phyloP scores from a whole-genome alignment of 169 alveolate genomes.

The Eimeria falciformis region DNA sequence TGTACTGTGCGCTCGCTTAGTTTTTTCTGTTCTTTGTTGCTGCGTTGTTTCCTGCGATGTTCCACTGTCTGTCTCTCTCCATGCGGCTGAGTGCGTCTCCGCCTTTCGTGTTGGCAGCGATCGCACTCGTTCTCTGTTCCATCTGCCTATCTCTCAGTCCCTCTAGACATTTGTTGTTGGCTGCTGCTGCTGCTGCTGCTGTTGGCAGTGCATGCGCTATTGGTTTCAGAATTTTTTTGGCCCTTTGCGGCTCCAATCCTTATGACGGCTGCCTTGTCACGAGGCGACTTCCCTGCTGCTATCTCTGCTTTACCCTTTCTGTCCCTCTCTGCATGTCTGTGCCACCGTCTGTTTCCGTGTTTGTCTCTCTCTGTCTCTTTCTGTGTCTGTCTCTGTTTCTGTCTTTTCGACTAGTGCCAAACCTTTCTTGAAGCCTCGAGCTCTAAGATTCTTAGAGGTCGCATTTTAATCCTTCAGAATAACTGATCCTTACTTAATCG shows the following conservation, averaged over 20 bases:
- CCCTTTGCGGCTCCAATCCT: conserved; percentile 86
- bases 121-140: not conserved
- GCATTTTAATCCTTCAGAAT: too few species aligned
- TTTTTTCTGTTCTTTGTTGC: not conserved
- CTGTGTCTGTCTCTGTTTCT: too few species aligned
- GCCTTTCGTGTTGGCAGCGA: not conserved
- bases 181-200: conserved; percentile 21
- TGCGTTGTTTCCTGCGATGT: not conserved
- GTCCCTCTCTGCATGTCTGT: too few species aligned
- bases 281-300: too few species aligned
- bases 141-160: not conserved
- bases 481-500: too few species aligned
- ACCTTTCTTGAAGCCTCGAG: too few species aligned
- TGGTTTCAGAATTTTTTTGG: conserved; percentile 87
- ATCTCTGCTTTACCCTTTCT: too few species aligned
- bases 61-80: conserved; percentile 82
- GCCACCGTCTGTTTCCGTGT: too few species aligned
- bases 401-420: too few species aligned
- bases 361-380: too few species aligned
- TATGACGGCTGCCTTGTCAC: conserved; percentile 85
- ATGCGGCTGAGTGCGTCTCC: not conserved
- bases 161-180: not conserved
- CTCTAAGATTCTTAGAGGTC: too few species aligned
- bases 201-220: not conserved
- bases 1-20: not conserved